These are phyloP conservation scores for Cryptosporidium sp. DNA, from an alignment of 169 alveolate species.

Conservation along the genomic window DNA sequence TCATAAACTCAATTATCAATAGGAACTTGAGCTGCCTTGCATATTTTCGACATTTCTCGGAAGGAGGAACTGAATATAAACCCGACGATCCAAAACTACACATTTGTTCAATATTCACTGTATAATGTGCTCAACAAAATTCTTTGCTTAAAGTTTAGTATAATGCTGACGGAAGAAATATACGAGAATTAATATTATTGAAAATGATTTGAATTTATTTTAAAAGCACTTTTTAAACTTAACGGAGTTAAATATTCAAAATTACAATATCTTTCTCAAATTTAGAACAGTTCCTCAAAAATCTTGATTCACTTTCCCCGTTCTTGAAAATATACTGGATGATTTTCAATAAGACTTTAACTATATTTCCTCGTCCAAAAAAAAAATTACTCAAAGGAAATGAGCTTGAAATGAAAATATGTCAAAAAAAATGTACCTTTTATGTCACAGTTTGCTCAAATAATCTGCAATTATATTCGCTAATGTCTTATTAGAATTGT, in stretches of 20 bases:
- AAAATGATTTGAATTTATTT: background rate
- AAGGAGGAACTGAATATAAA: slow-evolving; percentile 70
- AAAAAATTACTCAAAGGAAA: too few relatives aligned
- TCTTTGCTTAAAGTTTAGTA: too few relatives aligned
- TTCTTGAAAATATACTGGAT: too few relatives aligned
- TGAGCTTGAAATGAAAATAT: background rate
- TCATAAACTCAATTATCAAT: slow-evolving; percentile 54
- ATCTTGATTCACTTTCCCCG: background rate
- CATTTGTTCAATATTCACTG: slow-evolving; percentile 27
- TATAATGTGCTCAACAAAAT: background rate
- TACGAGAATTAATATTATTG: background rate
- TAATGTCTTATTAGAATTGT: background rate
- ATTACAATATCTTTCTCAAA: background rate
- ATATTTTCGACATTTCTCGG: slow-evolving; percentile 60
- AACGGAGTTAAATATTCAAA: background rate
- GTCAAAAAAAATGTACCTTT: background rate
- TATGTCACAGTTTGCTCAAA: background rate
- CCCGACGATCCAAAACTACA: slow-evolving; percentile 64
- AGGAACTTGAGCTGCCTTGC: slow-evolving; percentile 67
- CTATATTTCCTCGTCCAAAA: background rate
- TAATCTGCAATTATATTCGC: background rate
- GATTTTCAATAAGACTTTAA: background rate
- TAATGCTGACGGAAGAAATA: background rate
- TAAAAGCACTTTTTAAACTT: background rate
- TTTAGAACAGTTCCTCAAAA: background rate